phyloP scores from a whole-genome alignment of 2,329 filamentous ascomycete genomes.

The Alternaria brassicicola region DNA sequence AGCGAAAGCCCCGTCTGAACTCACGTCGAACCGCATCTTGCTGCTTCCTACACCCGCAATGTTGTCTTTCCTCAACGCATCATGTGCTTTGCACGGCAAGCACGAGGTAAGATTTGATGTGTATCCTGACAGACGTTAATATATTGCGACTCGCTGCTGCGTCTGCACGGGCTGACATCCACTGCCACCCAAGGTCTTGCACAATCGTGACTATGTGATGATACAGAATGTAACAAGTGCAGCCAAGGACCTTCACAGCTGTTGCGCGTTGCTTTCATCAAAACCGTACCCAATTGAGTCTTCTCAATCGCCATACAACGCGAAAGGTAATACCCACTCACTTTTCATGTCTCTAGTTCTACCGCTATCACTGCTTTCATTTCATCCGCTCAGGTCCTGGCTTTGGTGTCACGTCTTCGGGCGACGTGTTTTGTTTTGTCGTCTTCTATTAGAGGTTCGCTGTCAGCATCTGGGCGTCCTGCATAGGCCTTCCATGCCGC shows the following conservation, averaged over 20 bases:
- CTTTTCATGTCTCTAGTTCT: background rate
- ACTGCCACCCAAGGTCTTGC: background rate
- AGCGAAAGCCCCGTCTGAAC: background rate
- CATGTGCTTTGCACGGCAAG: background rate
- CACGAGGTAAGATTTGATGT: no score
- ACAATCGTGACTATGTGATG: background rate
- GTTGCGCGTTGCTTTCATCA: no score
- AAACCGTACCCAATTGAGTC: no score
- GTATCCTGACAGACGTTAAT: background rate
- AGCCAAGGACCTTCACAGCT: background rate
- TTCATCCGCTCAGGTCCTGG: background rate
- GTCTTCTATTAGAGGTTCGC: background rate
- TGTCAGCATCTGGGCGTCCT: background rate
- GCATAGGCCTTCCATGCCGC: background rate
- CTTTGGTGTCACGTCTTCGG: background rate
- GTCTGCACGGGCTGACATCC: background rate
- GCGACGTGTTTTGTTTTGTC: background rate
- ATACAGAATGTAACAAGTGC: background rate
- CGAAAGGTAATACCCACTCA: background rate
- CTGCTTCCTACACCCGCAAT: background rate
- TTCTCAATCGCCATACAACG: background rate
- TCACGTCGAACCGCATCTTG: background rate
- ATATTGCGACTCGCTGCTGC: background rate
- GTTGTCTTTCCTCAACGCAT: background rate
- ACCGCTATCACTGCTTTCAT: background rate